Evolutionary conservation across 2,329 filamentous ascomycete genomes (phyloP).

Genomic region (Monosporascus sp.): DNA sequence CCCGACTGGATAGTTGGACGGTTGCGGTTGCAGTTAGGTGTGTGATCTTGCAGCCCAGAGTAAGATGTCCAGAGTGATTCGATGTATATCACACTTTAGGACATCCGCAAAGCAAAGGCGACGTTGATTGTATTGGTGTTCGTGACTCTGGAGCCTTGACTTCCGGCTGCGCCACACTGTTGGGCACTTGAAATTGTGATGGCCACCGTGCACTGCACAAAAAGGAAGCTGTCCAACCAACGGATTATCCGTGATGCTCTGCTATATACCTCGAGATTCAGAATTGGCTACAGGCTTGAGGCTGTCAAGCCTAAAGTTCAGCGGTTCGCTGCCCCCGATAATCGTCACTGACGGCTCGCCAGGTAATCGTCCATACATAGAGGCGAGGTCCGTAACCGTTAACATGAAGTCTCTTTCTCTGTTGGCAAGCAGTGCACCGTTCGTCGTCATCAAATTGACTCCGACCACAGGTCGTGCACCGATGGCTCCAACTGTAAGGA

Average conservation of each 20-base stretch:
- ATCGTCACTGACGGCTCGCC: slow-evolving; percentile 1
- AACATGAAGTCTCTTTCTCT: slow-evolving; percentile 1
- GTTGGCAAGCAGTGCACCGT: slow-evolving; percentile 2
- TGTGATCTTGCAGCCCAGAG: background rate
- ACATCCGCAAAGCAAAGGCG: background rate
- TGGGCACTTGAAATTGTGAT: no score
- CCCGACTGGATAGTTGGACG: background rate
- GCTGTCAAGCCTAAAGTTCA: background rate
- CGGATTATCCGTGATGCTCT: no score
- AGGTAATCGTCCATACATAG: slow-evolving; percentile 12
- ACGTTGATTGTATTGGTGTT: background rate
- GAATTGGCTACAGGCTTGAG: background rate
- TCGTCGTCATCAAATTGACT: background rate
- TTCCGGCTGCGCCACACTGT: no score
- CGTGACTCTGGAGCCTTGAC: no score
- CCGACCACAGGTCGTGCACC: slow-evolving; percentile 1
- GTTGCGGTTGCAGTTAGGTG: background rate
- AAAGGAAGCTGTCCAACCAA: no score
- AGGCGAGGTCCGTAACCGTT: slow-evolving; percentile 12
- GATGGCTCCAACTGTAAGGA: slow-evolving; percentile 4
- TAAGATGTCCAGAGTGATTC: background rate
- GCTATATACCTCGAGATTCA: background rate
- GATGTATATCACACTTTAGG: background rate
- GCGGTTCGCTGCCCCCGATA: background rate
- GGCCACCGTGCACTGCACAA: no score